Percentiles rank a stretch among this genome's conserved stretches.
Conservation (phyloP, 768 basidiomycete species). For the Chiua virens region DNA sequence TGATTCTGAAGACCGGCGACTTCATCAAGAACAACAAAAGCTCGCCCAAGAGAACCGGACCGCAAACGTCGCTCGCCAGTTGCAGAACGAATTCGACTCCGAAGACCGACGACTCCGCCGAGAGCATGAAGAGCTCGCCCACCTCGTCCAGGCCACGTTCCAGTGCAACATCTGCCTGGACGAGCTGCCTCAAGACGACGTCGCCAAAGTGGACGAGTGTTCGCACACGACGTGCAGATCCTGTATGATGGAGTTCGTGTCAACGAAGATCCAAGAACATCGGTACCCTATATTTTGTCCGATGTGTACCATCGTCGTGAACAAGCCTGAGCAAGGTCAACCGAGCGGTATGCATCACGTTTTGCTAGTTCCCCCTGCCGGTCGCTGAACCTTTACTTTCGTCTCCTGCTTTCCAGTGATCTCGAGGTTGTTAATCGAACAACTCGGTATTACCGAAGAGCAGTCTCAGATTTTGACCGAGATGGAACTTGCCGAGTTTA, state of each 20-base stretch:
- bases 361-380: not conserved
- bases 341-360: conserved; percentile 33
- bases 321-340: conserved; percentile 7
- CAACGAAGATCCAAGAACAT: conserved; percentile 48
- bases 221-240: conserved; percentile 53
- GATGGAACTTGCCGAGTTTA: conserved; percentile 46
- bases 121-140: conserved; percentile 34
- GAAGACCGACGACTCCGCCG: conserved; percentile 40
- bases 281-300: conserved; percentile 65
- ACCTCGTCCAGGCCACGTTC: conserved; percentile 37
- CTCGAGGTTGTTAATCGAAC: conserved; percentile 39
- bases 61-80: conserved; percentile 22
- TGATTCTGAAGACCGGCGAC: conserved; percentile 39
- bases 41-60: conserved; percentile 14
- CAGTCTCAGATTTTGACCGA: conserved; percentile 44
- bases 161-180: conserved; percentile 61
- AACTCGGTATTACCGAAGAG: conserved; percentile 45
- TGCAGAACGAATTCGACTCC: conserved; percentile 40
- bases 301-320: conserved; percentile 40
- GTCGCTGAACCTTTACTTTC: too few species aligned
- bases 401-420: conserved; percentile 32
- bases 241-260: conserved; percentile 47
- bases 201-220: conserved; percentile 46
- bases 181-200: conserved; percentile 39
- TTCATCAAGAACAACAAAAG: conserved; percentile 32